phyloP scores from a whole-genome alignment of 1,139 yeast species.

The Williopsis jadinii region DNA sequence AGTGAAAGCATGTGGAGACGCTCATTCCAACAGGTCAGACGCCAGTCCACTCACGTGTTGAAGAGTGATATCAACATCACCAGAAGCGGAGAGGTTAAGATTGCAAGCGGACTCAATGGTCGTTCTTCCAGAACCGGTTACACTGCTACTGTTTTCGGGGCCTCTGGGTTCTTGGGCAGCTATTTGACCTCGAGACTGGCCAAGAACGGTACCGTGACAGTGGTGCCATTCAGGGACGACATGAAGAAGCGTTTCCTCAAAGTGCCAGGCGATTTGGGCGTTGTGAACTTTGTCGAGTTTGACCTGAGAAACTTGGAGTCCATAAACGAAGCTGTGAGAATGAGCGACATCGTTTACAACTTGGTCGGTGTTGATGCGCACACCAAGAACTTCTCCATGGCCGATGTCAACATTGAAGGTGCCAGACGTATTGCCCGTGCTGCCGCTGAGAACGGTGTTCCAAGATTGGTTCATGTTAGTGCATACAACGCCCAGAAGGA shows the following conservation, averaged over 20 bases:
- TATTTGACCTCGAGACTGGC: conserved; percentile 68
- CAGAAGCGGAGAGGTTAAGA: conserved; percentile 64
- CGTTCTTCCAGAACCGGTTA: conserved; percentile 86
- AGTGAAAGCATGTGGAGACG: conserved; percentile 1
- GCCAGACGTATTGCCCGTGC: conserved; percentile 75
- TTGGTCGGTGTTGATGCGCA: conserved; percentile 71
- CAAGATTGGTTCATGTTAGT: conserved; percentile 74
- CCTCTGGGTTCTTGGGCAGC: conserved; percentile 74
- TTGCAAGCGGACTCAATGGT: conserved; percentile 72
- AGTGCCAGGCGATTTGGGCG: conserved; percentile 83
- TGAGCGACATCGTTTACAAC: conserved; percentile 79
- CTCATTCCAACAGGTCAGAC: conserved; percentile 10
- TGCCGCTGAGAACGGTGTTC: conserved; percentile 63
- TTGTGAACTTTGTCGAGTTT: conserved; percentile 76
- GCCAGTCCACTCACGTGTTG: conserved; percentile 20
- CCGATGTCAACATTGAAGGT: conserved; percentile 76
- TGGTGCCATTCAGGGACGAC: conserved; percentile 77
- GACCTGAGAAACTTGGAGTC: conserved; percentile 75
- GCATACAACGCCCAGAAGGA: conserved; percentile 69
- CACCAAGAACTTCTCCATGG: conserved; percentile 77
- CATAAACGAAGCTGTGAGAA: conserved; percentile 71
- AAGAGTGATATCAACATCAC: conserved; percentile 68
- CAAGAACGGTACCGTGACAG: conserved; percentile 71
- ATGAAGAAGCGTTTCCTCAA: conserved; percentile 73
- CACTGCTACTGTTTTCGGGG: conserved; percentile 87